These are phyloP conservation scores for Fusarium austroafricanum DNA, from an alignment of 2,329 filamentous ascomycete species.

Conservation along the genomic window DNA sequence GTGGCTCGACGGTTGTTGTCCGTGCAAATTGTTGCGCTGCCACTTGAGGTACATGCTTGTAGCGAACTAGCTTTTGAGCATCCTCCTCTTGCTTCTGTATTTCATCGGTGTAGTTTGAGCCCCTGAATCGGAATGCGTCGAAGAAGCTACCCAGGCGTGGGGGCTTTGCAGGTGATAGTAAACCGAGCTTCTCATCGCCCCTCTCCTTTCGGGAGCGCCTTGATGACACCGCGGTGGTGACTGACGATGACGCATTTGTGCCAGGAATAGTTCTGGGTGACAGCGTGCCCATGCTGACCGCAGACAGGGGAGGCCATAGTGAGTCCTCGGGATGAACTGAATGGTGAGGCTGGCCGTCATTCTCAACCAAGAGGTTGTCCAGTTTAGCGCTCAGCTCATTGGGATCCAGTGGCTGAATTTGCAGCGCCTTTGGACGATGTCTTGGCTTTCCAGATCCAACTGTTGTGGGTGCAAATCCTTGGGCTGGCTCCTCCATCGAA, in stretches of 20 bases:
- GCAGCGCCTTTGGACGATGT: constrained; percentile 41
- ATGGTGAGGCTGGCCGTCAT: constrained; percentile 50
- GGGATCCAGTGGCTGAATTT: constrained; percentile 60
- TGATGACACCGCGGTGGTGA: constrained; percentile 6
- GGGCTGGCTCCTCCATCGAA: constrained; percentile 27
- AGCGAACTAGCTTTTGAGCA: constrained; percentile 39
- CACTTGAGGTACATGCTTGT: constrained; percentile 65
- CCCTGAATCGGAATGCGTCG: constrained; percentile 41
- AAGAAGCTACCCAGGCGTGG: constrained; percentile 40
- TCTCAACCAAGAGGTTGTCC: constrained; percentile 61
- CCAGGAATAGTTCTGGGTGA: constrained; percentile 22
- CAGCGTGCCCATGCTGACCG: constrained; percentile 8
- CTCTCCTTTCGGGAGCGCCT: constrained; percentile 26
- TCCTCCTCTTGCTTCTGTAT: constrained; percentile 35
- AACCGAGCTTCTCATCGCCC: constrained; percentile 9
- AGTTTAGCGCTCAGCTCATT: constrained; percentile 67
- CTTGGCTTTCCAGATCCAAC: constrained; percentile 30
- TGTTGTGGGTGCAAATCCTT: constrained; percentile 16
- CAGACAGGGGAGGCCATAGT: constrained; percentile 17
- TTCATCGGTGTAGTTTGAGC: constrained; percentile 42
- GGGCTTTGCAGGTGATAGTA: constrained; percentile 11
- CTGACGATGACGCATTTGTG: constrained; percentile 1
- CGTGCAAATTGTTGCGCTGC: constrained; percentile 66
- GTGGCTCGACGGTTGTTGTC: constrained; percentile 61
- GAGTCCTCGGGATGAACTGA: constrained; percentile 49